A percentile compares a stretch with the other conserved stretches of the same genome.
Conservation (phyloP, 371 early-diverging fungal genomes). For the Mortierella sp. region DNA sequence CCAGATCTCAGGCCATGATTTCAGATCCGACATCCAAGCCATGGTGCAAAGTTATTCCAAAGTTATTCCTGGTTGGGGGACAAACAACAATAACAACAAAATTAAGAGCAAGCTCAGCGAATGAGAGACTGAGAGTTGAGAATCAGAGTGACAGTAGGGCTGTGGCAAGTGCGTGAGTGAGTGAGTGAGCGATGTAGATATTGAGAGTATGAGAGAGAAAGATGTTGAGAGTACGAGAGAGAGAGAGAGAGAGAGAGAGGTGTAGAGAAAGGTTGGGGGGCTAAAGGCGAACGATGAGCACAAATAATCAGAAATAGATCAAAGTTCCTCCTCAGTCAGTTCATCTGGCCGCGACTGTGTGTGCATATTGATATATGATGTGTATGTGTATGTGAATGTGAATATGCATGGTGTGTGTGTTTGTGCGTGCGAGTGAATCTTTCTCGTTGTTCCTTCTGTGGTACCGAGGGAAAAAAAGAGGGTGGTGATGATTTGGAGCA, state of each 20-base stretch:
- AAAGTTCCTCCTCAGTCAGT: not conserved
- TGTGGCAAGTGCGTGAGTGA: not conserved
- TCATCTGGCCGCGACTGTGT: not conserved
- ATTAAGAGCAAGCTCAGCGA: not conserved
- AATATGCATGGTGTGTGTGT: not conserved
- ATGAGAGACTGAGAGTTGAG: no score
- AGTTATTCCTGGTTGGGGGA: no score
- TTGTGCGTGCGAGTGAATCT: not conserved
- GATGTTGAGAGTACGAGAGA: not conserved
- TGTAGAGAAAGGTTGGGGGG: not conserved
- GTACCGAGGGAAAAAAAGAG: not conserved
- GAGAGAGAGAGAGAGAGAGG: not conserved
- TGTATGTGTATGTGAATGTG: not conserved
- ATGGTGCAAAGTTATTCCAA: no score
- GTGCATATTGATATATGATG: not conserved
- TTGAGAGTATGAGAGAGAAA: constrained; percentile 1
- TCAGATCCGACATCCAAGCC: not conserved
- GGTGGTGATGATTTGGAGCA: no score
- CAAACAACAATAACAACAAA: not conserved
- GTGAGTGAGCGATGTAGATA: not conserved
- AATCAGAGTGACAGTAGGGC: not conserved
- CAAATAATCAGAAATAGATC: constrained; percentile 15
- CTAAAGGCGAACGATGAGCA: not conserved
- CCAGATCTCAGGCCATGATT: not conserved
- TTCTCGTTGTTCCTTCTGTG: no score